These are phyloP conservation scores for Exophiala oligosperma DNA, from an alignment of 2,329 filamentous ascomycete species.

Conservation along the genomic window DNA sequence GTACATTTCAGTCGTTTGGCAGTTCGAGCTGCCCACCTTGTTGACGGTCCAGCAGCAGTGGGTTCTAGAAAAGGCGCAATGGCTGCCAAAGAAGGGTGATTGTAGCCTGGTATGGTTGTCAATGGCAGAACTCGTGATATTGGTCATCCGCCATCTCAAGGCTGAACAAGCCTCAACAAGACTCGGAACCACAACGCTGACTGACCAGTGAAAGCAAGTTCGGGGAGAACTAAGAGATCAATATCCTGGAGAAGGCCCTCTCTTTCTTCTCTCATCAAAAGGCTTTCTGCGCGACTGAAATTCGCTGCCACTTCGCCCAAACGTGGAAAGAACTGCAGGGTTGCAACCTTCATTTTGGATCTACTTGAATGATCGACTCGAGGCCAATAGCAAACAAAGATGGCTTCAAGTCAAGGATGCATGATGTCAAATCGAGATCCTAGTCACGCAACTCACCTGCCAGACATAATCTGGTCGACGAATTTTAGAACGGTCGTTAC, in stretches of 20 bases:
- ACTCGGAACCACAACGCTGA: constrained; percentile 1
- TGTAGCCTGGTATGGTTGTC: constrained; percentile 53
- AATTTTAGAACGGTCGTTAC: not conserved
- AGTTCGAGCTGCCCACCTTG: constrained; percentile 58
- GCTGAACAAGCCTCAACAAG: not conserved
- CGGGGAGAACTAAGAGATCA: constrained; percentile 62
- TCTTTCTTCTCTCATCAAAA: constrained; percentile 40
- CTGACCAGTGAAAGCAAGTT: constrained; percentile 62
- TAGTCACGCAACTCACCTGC: not conserved
- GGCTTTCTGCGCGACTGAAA: constrained; percentile 43
- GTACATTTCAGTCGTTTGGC: constrained; percentile 57
- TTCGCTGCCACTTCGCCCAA: constrained; percentile 48
- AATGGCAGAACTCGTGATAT: constrained; percentile 2
- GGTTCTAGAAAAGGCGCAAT: constrained; percentile 61
- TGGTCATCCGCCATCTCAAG: not conserved
- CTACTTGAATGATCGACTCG: not conserved
- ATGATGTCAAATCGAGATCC: not conserved
- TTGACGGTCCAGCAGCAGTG: constrained; percentile 55
- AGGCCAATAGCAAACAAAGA: not conserved
- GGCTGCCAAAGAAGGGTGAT: constrained; percentile 58
- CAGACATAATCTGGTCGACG: not conserved
- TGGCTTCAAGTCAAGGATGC: not conserved
- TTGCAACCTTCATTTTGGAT: constrained; percentile 46
- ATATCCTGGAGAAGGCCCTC: constrained; percentile 35
- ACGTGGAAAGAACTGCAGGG: constrained; percentile 46